Base-by-base conservation (phyloP, 73 alveolate genomes). In the Blepharisma japonicum region DNA sequence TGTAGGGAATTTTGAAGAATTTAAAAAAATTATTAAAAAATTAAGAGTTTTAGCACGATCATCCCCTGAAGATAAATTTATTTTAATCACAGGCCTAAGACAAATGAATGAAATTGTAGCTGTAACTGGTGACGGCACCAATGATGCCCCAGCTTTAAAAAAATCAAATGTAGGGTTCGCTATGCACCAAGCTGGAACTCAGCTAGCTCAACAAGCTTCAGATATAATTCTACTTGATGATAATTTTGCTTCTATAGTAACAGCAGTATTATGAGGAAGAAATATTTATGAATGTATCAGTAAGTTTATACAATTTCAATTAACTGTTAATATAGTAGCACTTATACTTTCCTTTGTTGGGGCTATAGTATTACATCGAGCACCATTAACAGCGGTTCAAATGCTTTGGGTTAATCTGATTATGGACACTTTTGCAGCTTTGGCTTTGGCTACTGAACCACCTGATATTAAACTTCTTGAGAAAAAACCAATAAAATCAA, bases 121-220 rank as follows among this genome's bases (percentile, higher is more conserved):
- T 27, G 98, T 94, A 6, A 96, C 99, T 27, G 99, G 99, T 54
- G 99, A 96, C 84, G 99, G 99, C n/a, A 96, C 98, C 42, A 96
- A 96, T 86, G 98, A 94, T 85, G 96, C 98, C 38, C 97, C 96
- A 27, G 99, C 99, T 49, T 88, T 96, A 38, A 87, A 91, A 81
- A 90, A 91, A 79, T 98, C 99, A 18, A 95, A 96, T 83, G 97
- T 96, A 0, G 99, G 99, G 56, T 96, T 96, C 85, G 97, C 98
- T 61, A 96, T 96, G 99, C 98, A 98, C 70, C 90, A 91, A 11
- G 86, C 97, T 77, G 99, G 99, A 68, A 94, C 98, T 25, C 98
- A 96, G 77, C 97, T 96, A 21, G 99, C 99, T 50, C 94, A 96
- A 71, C 97, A 92, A 56, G 99, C 99, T 39, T 91, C 97, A 3